Conservation (phyloP, 768 basidiomycete species). For the Termitomyces sp. region DNA sequence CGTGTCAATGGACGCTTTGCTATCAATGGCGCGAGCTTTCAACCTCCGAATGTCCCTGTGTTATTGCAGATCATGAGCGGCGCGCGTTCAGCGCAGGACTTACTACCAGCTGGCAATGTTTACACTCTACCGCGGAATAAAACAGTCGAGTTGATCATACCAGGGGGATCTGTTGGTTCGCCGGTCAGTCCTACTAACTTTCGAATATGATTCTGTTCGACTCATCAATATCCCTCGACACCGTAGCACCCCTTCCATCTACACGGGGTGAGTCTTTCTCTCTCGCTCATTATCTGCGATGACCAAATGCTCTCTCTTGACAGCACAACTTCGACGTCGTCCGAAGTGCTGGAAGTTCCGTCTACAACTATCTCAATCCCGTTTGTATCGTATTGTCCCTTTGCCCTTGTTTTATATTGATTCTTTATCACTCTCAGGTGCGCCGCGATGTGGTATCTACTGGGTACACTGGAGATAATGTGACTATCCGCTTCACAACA, state of each 20-base stretch:
- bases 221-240: neutral
- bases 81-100: neutral
- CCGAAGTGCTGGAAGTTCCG: constrained; percentile 22
- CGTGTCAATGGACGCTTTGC: neutral
- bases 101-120: constrained; percentile 35
- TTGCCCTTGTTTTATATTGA: neutral
- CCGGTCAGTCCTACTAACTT: too few relatives aligned
- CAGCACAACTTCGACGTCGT: constrained; percentile 34
- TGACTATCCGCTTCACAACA: constrained; percentile 35
- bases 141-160: constrained; percentile 24
- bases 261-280: constrained; percentile 10
- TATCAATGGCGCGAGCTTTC: neutral
- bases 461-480: constrained; percentile 15
- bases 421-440: neutral
- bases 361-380: constrained; percentile 41
- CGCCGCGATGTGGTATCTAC: constrained; percentile 21
- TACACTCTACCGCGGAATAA: constrained; percentile 29
- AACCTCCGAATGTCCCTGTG: neutral
- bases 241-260: constrained; percentile 22
- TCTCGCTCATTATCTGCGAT: too few relatives aligned
- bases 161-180: constrained; percentile 18
- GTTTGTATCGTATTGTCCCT: constrained; percentile 4
- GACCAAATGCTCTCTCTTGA: neutral
- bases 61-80: too few relatives aligned
- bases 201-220: too few relatives aligned